Base-by-base conservation (phyloP, 345 rosid species). In the Acer negundo region DNA sequence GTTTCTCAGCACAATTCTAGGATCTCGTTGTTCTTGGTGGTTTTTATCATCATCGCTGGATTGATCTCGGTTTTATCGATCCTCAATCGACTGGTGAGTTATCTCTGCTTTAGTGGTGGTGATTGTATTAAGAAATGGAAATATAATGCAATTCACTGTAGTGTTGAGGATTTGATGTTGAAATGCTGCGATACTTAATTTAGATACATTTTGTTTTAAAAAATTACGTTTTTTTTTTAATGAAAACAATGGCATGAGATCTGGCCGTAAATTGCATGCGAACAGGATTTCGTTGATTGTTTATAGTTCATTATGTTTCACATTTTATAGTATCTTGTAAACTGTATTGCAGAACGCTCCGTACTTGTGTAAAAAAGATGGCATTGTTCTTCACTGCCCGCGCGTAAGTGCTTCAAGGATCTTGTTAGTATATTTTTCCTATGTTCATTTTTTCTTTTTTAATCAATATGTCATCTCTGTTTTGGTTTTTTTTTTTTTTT, bases 311-410 rank as follows among this genome's bases (percentile, higher is more conserved):
- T n/a, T 12, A 51, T 23, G 59, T 59, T 78, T 26, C 66, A 59
- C 51, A 56, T 59, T 59, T 20, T 40, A n/a, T 59, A 13, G 22
- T 53, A 4, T 73, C 20, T 70, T 19, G 66, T 69, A 40, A 31
- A 70, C 49, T 79, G 44, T 72, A 55, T 46, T 72, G 82, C 77
- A 97, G 99, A 94, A 87, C 80, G 81, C 93, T 35, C 98, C 98
- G 6, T 97, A 97, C 83, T 80, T 97, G 82, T 97, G 99, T 88
- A 90, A 82, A 76, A 97, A 93, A 67, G 97, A 97, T 88, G 99
- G 99, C 68, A 94, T 97, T 86, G 94, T 90, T 67, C 97, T 97
- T 24, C 93, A 86, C 56, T 97, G 99, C 42, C 99, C 99, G 3
- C 89, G 78, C 55, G 99, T 97, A 88, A 89, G 99, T 82, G 71